A percentile compares a stretch with the other conserved stretches of the same genome.
Evolutionary conservation across 2,329 filamentous ascomycete genomes (phyloP).

Genomic region (Xenosphaeropsis pyriputrescens): DNA sequence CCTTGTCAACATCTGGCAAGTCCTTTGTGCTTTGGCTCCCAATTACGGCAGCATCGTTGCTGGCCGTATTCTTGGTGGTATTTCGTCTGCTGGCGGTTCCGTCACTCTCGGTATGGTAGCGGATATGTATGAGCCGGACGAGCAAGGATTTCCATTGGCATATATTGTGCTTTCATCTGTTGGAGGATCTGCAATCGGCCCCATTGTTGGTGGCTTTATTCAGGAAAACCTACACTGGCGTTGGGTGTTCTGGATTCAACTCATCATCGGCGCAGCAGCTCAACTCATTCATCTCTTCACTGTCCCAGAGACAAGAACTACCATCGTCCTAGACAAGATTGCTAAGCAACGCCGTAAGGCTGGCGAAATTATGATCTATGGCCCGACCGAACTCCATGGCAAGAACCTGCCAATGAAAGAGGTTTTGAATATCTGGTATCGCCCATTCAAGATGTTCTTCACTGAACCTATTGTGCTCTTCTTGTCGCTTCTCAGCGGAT

Average conservation of each 20-base stretch:
- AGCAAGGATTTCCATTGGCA: conserved; percentile 63
- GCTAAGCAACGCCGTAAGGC: conserved; percentile 58
- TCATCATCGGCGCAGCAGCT: conserved; percentile 62
- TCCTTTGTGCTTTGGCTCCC: conserved; percentile 56
- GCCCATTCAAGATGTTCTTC: conserved; percentile 59
- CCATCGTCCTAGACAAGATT: conserved; percentile 64
- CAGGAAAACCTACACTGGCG: conserved; percentile 53
- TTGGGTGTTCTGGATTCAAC: conserved; percentile 75
- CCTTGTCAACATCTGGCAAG: conserved; percentile 64
- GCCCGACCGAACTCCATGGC: conserved; percentile 53
- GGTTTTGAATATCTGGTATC: conserved; percentile 38
- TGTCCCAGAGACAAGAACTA: conserved; percentile 67
- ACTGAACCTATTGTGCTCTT: conserved; percentile 61
- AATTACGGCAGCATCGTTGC: conserved; percentile 60
- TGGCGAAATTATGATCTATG: conserved; percentile 43
- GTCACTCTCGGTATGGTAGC: conserved; percentile 65
- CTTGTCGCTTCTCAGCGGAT: conserved; percentile 56
- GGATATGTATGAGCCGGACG: conserved; percentile 56
- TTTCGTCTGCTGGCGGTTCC: conserved; percentile 58
- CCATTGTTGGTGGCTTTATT: conserved; percentile 66
- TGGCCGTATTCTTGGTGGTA: conserved; percentile 53
- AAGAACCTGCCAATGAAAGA: conserved; percentile 44
- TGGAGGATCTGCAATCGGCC: conserved; percentile 61
- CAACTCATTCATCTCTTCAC: conserved; percentile 52
- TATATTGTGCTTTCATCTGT: conserved; percentile 71